Conservation (phyloP, 2,329 filamentous ascomycete genomes). For the Colletotrichum sp. region DNA sequence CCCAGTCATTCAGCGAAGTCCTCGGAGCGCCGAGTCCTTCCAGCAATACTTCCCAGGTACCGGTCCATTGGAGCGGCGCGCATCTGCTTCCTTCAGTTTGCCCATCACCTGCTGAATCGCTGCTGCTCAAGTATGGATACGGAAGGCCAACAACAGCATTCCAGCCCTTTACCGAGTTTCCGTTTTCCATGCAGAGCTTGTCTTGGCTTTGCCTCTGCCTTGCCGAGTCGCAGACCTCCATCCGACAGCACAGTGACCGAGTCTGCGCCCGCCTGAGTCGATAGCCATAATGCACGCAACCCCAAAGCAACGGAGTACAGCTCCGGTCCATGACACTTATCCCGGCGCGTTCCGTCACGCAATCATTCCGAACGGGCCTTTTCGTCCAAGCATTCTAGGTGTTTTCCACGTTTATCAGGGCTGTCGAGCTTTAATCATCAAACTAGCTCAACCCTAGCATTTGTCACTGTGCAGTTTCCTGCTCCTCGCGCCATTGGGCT, state of each 20-base stretch:
- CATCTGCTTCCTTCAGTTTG: not conserved
- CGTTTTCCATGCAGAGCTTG: not conserved
- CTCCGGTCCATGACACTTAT: not conserved
- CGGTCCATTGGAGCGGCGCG: constrained; percentile 15
- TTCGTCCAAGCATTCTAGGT: not conserved
- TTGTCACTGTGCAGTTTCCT: not conserved
- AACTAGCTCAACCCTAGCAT: not conserved
- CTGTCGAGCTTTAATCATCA: not conserved
- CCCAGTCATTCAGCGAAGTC: constrained; percentile 4
- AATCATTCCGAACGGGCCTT: not conserved
- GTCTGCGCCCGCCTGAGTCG: not conserved
- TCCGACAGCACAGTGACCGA: not conserved
- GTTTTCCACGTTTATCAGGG: not conserved
- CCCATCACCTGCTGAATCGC: not conserved
- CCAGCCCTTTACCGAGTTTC: not conserved
- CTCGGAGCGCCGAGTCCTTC: constrained; percentile 1
- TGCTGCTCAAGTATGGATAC: not conserved
- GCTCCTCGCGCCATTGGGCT: not conserved
- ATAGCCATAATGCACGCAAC: not conserved
- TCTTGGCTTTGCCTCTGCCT: not conserved
- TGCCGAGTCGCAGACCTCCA: not conserved
- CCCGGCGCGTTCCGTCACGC: not conserved
- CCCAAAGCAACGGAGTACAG: not conserved
- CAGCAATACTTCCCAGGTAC: constrained; percentile 12
- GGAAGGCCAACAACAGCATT: not conserved